Conservation (phyloP, 331 rosid species). For the Saraca asoca region DNA sequence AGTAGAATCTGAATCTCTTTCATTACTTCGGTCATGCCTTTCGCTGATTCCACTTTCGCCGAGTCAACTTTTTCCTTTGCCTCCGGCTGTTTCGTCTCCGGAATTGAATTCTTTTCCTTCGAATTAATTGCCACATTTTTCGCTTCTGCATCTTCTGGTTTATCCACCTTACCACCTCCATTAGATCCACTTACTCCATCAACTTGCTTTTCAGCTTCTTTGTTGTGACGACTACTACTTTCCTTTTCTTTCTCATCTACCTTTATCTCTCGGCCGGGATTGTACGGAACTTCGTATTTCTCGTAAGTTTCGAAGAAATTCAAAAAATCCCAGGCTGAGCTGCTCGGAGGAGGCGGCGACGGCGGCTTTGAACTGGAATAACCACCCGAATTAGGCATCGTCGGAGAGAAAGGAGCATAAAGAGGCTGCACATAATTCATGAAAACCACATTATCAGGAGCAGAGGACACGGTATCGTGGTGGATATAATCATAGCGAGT, state of each 20-base stretch:
- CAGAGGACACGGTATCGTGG: neutral
- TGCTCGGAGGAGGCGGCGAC: conserved; percentile 66
- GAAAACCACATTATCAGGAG: conserved; percentile 28
- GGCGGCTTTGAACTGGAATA: conserved; percentile 38
- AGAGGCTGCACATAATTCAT: conserved; percentile 30
- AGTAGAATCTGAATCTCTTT: conserved; percentile 63
- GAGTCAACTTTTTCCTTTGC: conserved; percentile 28
- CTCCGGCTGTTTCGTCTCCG: conserved; percentile 19
- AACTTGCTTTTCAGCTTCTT: neutral
- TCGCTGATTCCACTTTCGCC: conserved; percentile 16
- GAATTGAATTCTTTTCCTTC: conserved; percentile 15
- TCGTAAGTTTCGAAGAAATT: conserved; percentile 77
- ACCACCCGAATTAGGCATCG: conserved; percentile 2
- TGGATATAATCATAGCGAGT: conserved; percentile 23
- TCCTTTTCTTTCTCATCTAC: conserved; percentile 30
- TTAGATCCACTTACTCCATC: conserved; percentile 4
- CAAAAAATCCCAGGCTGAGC: conserved; percentile 77
- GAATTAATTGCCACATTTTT: conserved; percentile 7
- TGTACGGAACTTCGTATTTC: conserved; percentile 52
- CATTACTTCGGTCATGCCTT: conserved; percentile 50
- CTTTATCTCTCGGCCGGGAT: conserved; percentile 23
- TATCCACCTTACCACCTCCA: conserved; percentile 1
- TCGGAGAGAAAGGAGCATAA: conserved; percentile 33
- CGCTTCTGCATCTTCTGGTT: conserved; percentile 27
- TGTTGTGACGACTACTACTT: conserved; percentile 11